Conservation (phyloP, 2,329 filamentous ascomycete species). For the Akanthomyces lecanii region DNA sequence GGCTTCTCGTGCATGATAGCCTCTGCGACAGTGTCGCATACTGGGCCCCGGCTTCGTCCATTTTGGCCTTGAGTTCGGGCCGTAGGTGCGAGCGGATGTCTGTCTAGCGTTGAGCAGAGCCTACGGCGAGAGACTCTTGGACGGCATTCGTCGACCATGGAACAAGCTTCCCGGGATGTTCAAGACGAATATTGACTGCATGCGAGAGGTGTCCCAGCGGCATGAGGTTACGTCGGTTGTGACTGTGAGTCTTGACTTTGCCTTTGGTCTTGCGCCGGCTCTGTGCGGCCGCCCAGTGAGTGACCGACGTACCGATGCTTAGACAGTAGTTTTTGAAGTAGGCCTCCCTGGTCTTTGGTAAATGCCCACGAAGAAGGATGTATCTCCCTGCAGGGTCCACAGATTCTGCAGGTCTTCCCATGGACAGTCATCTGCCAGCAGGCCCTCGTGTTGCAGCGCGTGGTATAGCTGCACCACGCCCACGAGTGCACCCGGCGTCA, state of each 20-base stretch:
- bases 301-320: constrained; percentile 20
- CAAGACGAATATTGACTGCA: not conserved
- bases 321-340: constrained; percentile 25
- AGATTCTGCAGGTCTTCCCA: constrained; percentile 22
- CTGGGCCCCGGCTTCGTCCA: not conserved
- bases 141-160: not conserved
- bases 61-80: not conserved
- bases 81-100: not conserved
- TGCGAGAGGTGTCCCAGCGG: not conserved
- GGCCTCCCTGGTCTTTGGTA: constrained; percentile 19
- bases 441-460: constrained; percentile 22
- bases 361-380: constrained; percentile 23
- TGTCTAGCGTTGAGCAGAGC: not conserved
- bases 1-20: not conserved
- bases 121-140: not conserved
- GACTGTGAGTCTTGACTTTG: constrained; percentile 15
- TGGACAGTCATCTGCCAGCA: constrained; percentile 1
- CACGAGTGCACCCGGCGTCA: constrained; percentile 20
- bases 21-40: not conserved
- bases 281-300: constrained; percentile 20
- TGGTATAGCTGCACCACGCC: constrained; percentile 22
- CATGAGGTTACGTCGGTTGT: constrained; percentile 20
- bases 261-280: constrained; percentile 13
- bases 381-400: constrained; percentile 20
- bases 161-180: not conserved